Evolutionary conservation across 352 stramenopile species (phyloP).

Genomic region (Thalassiosira livingstoniorum): DNA sequence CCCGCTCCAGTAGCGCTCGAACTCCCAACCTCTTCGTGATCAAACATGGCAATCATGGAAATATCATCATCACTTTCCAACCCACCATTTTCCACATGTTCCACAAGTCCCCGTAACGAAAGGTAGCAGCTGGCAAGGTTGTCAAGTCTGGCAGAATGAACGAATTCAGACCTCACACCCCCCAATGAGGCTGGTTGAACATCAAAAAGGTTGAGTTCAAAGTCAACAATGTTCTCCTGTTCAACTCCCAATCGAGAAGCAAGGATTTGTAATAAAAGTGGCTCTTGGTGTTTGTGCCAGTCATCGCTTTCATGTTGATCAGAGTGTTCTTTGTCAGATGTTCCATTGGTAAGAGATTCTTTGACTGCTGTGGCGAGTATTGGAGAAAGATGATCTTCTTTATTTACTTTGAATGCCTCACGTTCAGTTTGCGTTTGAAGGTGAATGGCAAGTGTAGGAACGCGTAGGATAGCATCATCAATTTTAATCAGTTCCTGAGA

Average conservation of each 20-base stretch:
- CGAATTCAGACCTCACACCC: constrained; percentile 93
- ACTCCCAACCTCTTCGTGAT: constrained; percentile 94
- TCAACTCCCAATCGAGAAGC: constrained; percentile 90
- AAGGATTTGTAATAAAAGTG: constrained; percentile 92
- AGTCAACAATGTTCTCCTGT: constrained; percentile 92
- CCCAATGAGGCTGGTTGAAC: constrained; percentile 92
- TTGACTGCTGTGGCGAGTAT: constrained; percentile 93
- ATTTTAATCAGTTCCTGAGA: constrained; percentile 87
- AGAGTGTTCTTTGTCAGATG: constrained; percentile 77
- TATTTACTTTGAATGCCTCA: constrained; percentile 92
- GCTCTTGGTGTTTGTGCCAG: constrained; percentile 89
- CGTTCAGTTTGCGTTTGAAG: constrained; percentile 90
- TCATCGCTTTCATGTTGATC: constrained; percentile 57
- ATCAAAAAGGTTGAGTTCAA: constrained; percentile 97
- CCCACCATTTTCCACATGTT: constrained; percentile 80
- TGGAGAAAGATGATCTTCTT: constrained; percentile 95
- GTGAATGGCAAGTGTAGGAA: constrained; percentile 98
- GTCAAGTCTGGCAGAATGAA: constrained; percentile 96
- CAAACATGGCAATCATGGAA: constrained; percentile 94
- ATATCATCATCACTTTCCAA: constrained; percentile 80
- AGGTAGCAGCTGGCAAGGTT: constrained; percentile 97
- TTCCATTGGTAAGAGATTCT: constrained; percentile 61
- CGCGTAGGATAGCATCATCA: constrained; percentile 93
- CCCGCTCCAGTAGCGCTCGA: constrained; percentile 73
- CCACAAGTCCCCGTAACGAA: constrained; percentile 88